These are phyloP conservation scores for Penicillium crustosum DNA, from an alignment of 2,329 filamentous ascomycete genomes.

Conservation along the genomic window DNA sequence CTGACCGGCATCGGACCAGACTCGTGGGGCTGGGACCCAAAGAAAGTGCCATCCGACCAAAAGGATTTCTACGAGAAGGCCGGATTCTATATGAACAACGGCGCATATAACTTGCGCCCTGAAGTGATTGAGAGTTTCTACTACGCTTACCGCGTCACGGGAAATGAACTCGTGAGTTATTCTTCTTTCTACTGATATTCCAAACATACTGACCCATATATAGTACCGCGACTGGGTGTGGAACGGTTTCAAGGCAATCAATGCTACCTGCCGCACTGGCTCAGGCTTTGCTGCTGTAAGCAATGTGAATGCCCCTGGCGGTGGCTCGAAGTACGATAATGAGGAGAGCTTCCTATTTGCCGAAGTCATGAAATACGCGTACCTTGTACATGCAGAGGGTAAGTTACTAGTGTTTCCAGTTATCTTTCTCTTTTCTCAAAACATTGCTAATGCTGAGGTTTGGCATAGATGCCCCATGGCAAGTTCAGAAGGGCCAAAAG, in stretches of 20 bases:
- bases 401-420: slow-evolving; percentile 5
- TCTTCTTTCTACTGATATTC: background rate
- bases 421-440: background rate
- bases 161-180: slow-evolving; percentile 55
- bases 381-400: slow-evolving; percentile 62
- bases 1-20: slow-evolving; percentile 77
- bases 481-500: slow-evolving; percentile 49
- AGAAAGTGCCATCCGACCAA: slow-evolving; percentile 49
- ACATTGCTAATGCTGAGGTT: slow-evolving; percentile 11
- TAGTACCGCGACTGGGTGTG: slow-evolving; percentile 80
- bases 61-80: slow-evolving; percentile 61
- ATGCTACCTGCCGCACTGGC: slow-evolving; percentile 60
- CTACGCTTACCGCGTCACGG: slow-evolving; percentile 80
- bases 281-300: slow-evolving; percentile 66
- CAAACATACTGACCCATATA: slow-evolving; percentile 8
- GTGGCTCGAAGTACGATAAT: slow-evolving; percentile 64
- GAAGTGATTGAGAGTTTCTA: slow-evolving; percentile 84
- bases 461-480: slow-evolving; percentile 57
- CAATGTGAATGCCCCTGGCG: slow-evolving; percentile 64
- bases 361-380: slow-evolving; percentile 82
- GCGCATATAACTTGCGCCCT: slow-evolving; percentile 68
- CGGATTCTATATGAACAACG: slow-evolving; percentile 69
- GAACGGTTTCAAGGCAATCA: slow-evolving; percentile 71
- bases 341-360: slow-evolving; percentile 89
- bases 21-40: slow-evolving; percentile 62